A percentile compares a stretch with the other conserved stretches of the same genome.
phyloP scores from a whole-genome alignment of 129 eudicot species.

The Rutidosis leptorrhynchoides region DNA sequence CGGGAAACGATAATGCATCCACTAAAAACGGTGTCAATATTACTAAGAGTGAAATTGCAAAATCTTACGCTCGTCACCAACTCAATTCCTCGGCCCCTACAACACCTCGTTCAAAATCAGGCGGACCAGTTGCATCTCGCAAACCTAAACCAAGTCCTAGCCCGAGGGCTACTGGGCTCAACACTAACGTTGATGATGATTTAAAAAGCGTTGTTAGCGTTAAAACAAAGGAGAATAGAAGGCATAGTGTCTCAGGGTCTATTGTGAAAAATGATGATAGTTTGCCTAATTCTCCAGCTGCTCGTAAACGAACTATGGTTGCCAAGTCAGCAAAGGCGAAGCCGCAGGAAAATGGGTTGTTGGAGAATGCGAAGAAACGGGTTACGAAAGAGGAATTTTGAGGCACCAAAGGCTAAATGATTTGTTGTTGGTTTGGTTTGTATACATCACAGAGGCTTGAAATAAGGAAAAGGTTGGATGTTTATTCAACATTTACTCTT shows the following conservation, averaged over 20 bases:
- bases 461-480: constrained; percentile 13
- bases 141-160: constrained; percentile 55
- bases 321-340: constrained; percentile 72
- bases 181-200: constrained; percentile 41
- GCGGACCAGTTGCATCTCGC: constrained; percentile 30
- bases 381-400: constrained; percentile 37
- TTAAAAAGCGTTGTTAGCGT: constrained; percentile 55
- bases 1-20: constrained; percentile 43
- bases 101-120: constrained; percentile 41
- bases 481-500: constrained; percentile 18
- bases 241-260: constrained; percentile 75
- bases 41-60: constrained; percentile 58
- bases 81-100: constrained; percentile 60
- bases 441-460: constrained; percentile 7
- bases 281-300: constrained; percentile 50
- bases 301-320: constrained; percentile 59
- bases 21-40: constrained; percentile 38
- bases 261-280: constrained; percentile 66
- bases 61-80: constrained; percentile 79
- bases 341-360: constrained; percentile 35
- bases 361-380: constrained; percentile 39
- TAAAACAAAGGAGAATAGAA: constrained; percentile 63
- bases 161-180: constrained; percentile 47
- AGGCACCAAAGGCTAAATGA: constrained; percentile 40
- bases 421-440: background rate